Base-by-base conservation (phyloP, 2,329 filamentous ascomycete species). In the Talaromyces sp. region DNA sequence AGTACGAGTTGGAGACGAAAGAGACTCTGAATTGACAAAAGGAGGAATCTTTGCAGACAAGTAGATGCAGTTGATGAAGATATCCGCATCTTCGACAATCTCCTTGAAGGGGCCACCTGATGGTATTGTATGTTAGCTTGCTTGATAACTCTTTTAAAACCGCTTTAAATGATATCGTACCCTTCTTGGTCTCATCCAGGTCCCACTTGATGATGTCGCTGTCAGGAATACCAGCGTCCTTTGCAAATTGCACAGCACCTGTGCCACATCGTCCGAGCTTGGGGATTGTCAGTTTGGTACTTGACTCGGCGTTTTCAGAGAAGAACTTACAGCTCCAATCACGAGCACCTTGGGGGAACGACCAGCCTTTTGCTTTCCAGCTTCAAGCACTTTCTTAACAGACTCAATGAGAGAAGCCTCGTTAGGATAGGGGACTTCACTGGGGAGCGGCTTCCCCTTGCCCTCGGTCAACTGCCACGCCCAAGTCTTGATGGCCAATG, bases 31-130 rank as follows among this genome's bases (percentile, higher is more conserved):
- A 76, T 90, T 87, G 72, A 96, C 84, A 73, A 97, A 97, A 36
- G 89, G 89, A 28, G 91, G 89, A 67, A 95, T 93, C 73, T 88
- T 85, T 68, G 86, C 81, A 64, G 82, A 86, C 49, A 97, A 86
- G 79, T 96, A 96, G 74, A 96, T 93, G 84, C 89, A 92, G 81
- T 95, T 96, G 75, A 95, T 82, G 73, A 92, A 91, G 72, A 92
- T 88, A 70, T 91, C 87, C 63, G 81, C 69, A 58, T 71, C 69
- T 76, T 91, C 84, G 54, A 87, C 81, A 70, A 96, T 92, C 79
- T 95, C 91, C 65, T 81, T 77, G 77, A 93, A 95, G 10, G 91
- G 91, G 0, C 91, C 91, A 60, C 81, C 73, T 77, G 67, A 72
- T 22, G 42, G 13, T 47, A 4, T 15, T 15, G 33, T 28, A 11